Evolutionary conservation across 495 filamentous ascomycete species (phyloP), one percentile per base, ranked within the genome.

Genomic region (Penicillium tannophilum): DNA sequence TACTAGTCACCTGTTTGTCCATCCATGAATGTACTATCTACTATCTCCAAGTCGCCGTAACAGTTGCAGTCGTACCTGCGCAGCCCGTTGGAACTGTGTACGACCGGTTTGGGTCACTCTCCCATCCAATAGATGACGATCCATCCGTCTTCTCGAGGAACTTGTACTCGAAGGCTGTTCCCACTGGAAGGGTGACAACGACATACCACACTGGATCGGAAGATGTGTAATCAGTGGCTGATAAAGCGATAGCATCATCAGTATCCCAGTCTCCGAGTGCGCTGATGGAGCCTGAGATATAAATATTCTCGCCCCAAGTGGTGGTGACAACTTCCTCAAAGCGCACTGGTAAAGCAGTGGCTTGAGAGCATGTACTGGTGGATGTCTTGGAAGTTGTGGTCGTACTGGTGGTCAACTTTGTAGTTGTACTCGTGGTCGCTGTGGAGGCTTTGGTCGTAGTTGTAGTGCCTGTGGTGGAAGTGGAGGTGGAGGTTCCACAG

Each of bases 111-210:
- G 85, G 80, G 65, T 87, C 84, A 31, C 78, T 74, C 70, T 90
- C 87, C 88, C 87, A 90, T 19, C 60, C 71, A 1, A 88, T 74
- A 1, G 46, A 16, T 6, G 58, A 55, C 2, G 68, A 66, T 4
- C 85, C 82, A 65, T 84, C 78, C 3, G 71, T 66, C 48, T 77
- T 72, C 35, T 86, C 74, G 56, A 91, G 83, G 62, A 83, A 92
- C 73, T 91, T 91, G 65, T 90, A 91, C 68, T 86, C 59, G 30
- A 91, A 76, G 7, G 59, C 64, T 44, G 73, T 71, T 1, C 87
- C 86, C 0, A 79, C 79, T 0, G 79, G 67, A 3, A 90, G 60
- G 3, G 64, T 69, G 5, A 88, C 60, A 0, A 80, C 81, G 1
- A 68, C 80, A 45, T 56, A 78, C 88, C 88, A 90, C 10, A 86